Evolutionary conservation across 1,284 basidiomycete species (phyloP).

Genomic region (Boletus holoroseus): DNA sequence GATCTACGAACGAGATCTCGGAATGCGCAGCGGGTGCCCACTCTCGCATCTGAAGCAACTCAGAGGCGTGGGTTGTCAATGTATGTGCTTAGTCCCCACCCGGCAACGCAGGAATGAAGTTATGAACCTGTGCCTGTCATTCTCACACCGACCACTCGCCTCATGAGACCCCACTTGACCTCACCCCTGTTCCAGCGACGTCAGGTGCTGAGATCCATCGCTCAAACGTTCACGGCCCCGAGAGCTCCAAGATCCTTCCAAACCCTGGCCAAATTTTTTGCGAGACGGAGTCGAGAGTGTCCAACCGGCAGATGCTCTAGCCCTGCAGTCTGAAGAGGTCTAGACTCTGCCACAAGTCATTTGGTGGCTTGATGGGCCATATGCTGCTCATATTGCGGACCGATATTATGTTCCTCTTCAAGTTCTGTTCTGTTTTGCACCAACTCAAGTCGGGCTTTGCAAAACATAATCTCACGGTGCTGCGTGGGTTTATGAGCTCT

Average conservation of each 20-base stretch:
- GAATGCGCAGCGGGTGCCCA: constrained; percentile 10
- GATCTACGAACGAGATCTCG: constrained; percentile 27
- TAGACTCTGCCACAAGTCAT: constrained; percentile 22
- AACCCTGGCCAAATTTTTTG: not conserved
- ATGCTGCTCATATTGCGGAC: constrained; percentile 4
- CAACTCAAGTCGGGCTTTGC: not conserved
- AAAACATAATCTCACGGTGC: constrained; percentile 12
- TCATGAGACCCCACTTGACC: not conserved
- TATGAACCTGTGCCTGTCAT: constrained; percentile 8
- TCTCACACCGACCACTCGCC: constrained; percentile 11
- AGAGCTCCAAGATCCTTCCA: constrained; percentile 1
- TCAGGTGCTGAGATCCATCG: constrained; percentile 9
- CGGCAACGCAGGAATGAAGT: constrained; percentile 4
- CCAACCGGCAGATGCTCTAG: not conserved
- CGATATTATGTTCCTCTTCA: not conserved
- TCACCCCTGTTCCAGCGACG: constrained; percentile 2
- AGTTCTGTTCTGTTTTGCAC: no score
- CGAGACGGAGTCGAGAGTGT: not conserved
- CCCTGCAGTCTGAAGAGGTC: constrained; percentile 1
- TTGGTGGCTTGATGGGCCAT: constrained; percentile 29
- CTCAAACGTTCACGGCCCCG: constrained; percentile 18
- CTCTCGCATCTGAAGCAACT: constrained; percentile 2
- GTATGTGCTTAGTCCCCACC: constrained; percentile 17
- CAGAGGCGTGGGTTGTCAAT: constrained; percentile 18
- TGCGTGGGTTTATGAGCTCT: constrained; percentile 7